Evolutionary conservation across 1,284 basidiomycete species (phyloP).

Genomic region (Naganishia sp.): DNA sequence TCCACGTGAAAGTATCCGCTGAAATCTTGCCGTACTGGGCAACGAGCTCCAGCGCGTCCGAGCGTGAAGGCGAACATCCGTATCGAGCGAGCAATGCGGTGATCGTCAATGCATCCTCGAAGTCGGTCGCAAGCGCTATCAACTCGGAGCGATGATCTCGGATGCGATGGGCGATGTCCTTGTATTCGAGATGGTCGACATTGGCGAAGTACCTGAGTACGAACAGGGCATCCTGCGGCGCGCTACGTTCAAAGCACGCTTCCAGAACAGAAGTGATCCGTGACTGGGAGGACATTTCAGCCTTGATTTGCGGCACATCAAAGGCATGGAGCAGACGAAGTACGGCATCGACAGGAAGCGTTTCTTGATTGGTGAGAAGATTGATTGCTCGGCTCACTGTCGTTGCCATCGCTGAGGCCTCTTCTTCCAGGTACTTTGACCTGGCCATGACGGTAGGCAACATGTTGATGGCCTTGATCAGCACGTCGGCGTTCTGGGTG

Average conservation of each 20-base stretch:
- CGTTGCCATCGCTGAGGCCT: conserved; percentile 2
- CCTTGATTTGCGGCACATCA: conserved; percentile 6
- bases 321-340: conserved; percentile 9
- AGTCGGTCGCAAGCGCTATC: conserved; percentile 55
- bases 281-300: background rate
- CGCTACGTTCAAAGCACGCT: conserved; percentile 1
- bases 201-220: conserved; percentile 5
- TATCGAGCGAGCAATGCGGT: conserved; percentile 13
- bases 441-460: background rate
- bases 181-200: background rate
- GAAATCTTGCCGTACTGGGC: background rate
- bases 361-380: background rate
- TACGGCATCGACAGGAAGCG: conserved; percentile 9
- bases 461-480: conserved; percentile 16
- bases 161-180: background rate
- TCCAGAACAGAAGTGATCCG: background rate
- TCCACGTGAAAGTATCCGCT: background rate
- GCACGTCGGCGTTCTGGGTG: conserved; percentile 7
- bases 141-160: conserved; percentile 52
- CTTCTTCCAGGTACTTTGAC: background rate
- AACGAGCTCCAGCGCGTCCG: conserved; percentile 7
- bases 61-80: conserved; percentile 11
- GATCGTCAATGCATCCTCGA: conserved; percentile 53
- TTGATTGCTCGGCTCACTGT: conserved; percentile 17
- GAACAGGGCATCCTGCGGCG: conserved; percentile 6